A percentile compares a stretch with the other conserved stretches of the same genome.
Evolutionary conservation across 257 asterid species (phyloP).

Genomic region (Solanum clarkiae): DNA sequence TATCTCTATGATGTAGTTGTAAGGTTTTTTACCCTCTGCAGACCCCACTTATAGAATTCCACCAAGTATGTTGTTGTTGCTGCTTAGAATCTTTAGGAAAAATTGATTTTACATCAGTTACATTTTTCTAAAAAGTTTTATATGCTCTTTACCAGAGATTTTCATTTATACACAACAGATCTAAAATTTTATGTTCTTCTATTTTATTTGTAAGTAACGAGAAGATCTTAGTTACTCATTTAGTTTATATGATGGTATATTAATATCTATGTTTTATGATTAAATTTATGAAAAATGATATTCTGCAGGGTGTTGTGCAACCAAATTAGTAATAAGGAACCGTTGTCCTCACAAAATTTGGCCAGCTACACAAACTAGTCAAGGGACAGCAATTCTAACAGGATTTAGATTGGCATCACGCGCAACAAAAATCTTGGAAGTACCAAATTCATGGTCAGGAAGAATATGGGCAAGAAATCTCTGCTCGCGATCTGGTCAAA

Average conservation of each 20-base stretch:
- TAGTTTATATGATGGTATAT: neutral
- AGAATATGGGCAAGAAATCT: conserved; percentile 34
- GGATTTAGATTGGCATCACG: conserved; percentile 27
- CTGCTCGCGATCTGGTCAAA: conserved; percentile 11
- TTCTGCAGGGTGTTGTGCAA: conserved; percentile 20
- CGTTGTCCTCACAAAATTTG: conserved; percentile 32
- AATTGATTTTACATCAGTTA: neutral
- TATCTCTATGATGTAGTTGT: too few species aligned
- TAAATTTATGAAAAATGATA: neutral
- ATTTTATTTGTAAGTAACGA: too few species aligned
- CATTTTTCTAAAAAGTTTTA: neutral
- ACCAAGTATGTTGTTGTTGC: too few species aligned
- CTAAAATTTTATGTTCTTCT: neutral
- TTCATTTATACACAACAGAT: neutral
- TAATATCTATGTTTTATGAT: neutral
- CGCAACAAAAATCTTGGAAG: neutral
- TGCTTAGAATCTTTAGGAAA: neutral
- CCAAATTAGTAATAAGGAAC: conserved; percentile 21
- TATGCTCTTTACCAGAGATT: neutral
- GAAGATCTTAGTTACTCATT: neutral
- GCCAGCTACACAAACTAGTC: conserved; percentile 39
- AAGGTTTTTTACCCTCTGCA: too few species aligned
- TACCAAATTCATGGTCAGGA: conserved; percentile 37
- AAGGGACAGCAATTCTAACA: conserved; percentile 9
- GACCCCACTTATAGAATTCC: too few species aligned